phyloP scores from a whole-genome alignment of 805 yeast species.

The Jamesozyma piceae region DNA sequence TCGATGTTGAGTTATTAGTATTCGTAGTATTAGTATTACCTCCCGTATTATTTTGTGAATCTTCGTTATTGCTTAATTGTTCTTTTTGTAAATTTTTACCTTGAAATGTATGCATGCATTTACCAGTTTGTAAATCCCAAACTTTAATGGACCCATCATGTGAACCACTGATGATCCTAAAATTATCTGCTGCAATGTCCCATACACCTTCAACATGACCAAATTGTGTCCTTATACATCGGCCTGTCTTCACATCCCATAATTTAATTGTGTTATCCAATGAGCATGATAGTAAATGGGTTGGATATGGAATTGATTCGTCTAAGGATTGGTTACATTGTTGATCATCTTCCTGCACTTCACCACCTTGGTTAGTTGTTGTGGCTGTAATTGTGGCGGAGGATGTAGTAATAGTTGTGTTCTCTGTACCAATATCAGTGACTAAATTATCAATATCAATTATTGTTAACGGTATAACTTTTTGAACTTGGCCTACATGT shows the following conservation, averaged over 20 bases:
- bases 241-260: constrained; percentile 83
- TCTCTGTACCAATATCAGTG: constrained; percentile 24
- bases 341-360: constrained; percentile 1
- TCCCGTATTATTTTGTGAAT: constrained; percentile 12
- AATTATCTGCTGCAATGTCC: constrained; percentile 93
- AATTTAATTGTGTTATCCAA: constrained; percentile 86
- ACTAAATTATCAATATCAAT: constrained; percentile 50
- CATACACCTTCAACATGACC: constrained; percentile 98
- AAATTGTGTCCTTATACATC: constrained; percentile 86
- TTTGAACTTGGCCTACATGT: constrained; percentile 90
- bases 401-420: constrained; percentile 3
- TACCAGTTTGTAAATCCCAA: constrained; percentile 94
- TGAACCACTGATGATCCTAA: constrained; percentile 88
- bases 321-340: constrained; percentile 8
- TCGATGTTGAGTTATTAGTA: neutral
- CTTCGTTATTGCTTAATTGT: constrained; percentile 15
- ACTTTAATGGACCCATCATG: constrained; percentile 87
- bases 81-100: constrained; percentile 33
- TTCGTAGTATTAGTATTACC: neutral
- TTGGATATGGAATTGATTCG: constrained; percentile 44
- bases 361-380: neutral
- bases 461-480: constrained; percentile 76
- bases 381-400: neutral
- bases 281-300: constrained; percentile 79
- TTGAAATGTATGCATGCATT: constrained; percentile 86